These are phyloP conservation scores for Boletellus sp. DNA, from an alignment of 768 basidiomycete genomes.

Conservation along the genomic window DNA sequence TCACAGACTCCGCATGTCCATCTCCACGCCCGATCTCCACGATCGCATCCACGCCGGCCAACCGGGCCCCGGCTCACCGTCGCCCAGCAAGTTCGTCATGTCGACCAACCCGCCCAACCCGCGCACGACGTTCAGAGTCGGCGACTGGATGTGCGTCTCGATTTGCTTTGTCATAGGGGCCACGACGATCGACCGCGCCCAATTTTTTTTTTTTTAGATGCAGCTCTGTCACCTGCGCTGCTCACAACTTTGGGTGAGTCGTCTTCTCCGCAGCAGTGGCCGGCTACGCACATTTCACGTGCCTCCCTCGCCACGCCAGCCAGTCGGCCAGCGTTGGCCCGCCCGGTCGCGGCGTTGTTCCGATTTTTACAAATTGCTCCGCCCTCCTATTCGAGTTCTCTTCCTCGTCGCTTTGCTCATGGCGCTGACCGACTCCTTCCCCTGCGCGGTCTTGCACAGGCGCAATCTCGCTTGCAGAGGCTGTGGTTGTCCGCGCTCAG, in stretches of 20 bases:
- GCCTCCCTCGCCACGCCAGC: not conserved
- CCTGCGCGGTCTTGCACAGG: slow-evolving; percentile 53
- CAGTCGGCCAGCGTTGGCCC: slow-evolving; percentile 8
- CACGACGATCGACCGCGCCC: slow-evolving; percentile 10
- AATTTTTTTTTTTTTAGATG: slow-evolving; percentile 46
- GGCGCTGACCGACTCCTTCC: slow-evolving; percentile 47
- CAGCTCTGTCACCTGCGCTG: slow-evolving; percentile 62
- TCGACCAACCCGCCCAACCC: slow-evolving; percentile 73
- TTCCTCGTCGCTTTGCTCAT: slow-evolving; percentile 15
- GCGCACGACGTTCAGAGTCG: slow-evolving; percentile 59
- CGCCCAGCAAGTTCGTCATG: slow-evolving; percentile 45
- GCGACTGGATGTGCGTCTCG: slow-evolving; percentile 72
- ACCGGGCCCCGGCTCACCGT: not conserved
- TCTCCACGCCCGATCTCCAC: slow-evolving; percentile 33
- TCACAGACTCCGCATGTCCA: slow-evolving; percentile 32
- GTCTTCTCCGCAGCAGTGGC: slow-evolving; percentile 4
- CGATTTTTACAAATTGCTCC: slow-evolving; percentile 25
- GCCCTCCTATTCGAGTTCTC: slow-evolving; percentile 26
- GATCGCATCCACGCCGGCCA: slow-evolving; percentile 14
- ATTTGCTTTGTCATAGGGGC: slow-evolving; percentile 23
- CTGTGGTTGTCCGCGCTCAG: slow-evolving; percentile 61
- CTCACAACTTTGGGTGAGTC: slow-evolving; percentile 83
- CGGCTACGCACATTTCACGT: slow-evolving; percentile 1
- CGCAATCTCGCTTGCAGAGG: slow-evolving; percentile 77
- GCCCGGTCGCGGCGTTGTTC: slow-evolving; percentile 16